Conservation (phyloP, 192 early-diverging fungal species). For the Coemansia sp. region DNA sequence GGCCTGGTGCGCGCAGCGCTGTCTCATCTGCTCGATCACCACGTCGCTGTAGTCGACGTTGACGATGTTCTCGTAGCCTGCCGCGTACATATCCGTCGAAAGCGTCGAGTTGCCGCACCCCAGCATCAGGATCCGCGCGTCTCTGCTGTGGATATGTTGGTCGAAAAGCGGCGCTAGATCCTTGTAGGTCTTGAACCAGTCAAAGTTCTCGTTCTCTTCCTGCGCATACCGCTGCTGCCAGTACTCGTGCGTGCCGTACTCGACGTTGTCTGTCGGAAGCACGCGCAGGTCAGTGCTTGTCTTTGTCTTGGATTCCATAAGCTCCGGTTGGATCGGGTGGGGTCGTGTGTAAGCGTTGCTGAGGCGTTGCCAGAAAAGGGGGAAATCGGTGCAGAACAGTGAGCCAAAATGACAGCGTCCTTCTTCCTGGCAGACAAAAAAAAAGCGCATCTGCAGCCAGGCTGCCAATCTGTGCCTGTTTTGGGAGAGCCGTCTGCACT, state of each 20-base stretch:
- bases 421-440: too few species aligned
- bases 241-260: slow-evolving; percentile 75
- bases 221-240: slow-evolving; percentile 70
- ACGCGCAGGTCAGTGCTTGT: slow-evolving; percentile 45
- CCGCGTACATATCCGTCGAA: slow-evolving; percentile 76
- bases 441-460: neutral
- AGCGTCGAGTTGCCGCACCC: slow-evolving; percentile 86
- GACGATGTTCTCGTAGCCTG: slow-evolving; percentile 68
- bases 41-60: slow-evolving; percentile 81
- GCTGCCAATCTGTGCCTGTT: neutral
- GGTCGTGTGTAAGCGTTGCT: too few species aligned
- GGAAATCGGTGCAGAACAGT: neutral
- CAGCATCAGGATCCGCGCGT: slow-evolving; percentile 72
- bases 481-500: neutral
- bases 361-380: too few species aligned
- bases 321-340: neutral
- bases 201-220: slow-evolving; percentile 62
- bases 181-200: slow-evolving; percentile 87
- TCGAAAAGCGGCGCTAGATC: slow-evolving; percentile 66
- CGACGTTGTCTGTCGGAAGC: slow-evolving; percentile 64
- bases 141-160: slow-evolving; percentile 55
- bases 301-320: neutral
- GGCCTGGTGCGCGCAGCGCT: slow-evolving; percentile 31
- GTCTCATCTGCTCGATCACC: slow-evolving; percentile 77
- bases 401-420: neutral